Conservation (phyloP, 192 early-diverging fungal species). For the Coemansia pectinata region DNA sequence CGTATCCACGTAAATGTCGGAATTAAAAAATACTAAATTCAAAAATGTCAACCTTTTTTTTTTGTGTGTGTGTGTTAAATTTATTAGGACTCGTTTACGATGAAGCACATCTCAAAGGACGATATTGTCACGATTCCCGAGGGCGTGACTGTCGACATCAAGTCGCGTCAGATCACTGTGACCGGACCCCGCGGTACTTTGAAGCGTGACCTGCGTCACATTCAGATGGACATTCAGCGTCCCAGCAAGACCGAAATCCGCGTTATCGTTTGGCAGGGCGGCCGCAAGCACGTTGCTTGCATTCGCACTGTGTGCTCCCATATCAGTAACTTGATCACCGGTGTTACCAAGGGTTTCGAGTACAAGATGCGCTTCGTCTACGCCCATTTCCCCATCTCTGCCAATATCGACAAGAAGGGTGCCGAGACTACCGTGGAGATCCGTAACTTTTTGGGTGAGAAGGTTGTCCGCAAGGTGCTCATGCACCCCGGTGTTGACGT, state of each 20-base stretch:
- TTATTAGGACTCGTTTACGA: slow-evolving; percentile 45
- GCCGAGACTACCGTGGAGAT: slow-evolving; percentile 80
- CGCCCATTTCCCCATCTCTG: slow-evolving; percentile 99
- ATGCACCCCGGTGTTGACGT: slow-evolving; percentile 86
- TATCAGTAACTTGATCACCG: slow-evolving; percentile 96
- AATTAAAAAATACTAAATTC: not conserved
- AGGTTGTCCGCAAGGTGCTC: slow-evolving; percentile 80
- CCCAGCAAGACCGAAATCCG: slow-evolving; percentile 68
- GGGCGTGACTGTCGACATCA: slow-evolving; percentile 81
- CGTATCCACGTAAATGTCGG: too few relatives aligned
- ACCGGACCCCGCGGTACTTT: slow-evolving; percentile 91
- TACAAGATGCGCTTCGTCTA: slow-evolving; percentile 99
- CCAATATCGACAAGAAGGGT: slow-evolving; percentile 71
- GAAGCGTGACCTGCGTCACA: slow-evolving; percentile 88
- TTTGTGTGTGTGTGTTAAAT: not conserved
- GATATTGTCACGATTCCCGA: slow-evolving; percentile 89
- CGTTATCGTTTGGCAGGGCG: slow-evolving; percentile 92
- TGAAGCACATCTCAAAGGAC: slow-evolving; percentile 93
- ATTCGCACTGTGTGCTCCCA: slow-evolving; percentile 96
- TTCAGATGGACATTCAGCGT: slow-evolving; percentile 87
- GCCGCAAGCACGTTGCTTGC: slow-evolving; percentile 97
- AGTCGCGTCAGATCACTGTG: slow-evolving; percentile 86
- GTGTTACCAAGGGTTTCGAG: slow-evolving; percentile 98
- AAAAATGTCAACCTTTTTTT: not conserved
- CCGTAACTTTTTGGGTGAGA: slow-evolving; percentile 99